These are phyloP conservation scores for Sutorius australiensis DNA, from an alignment of 768 basidiomycete species.

Conservation along the genomic window DNA sequence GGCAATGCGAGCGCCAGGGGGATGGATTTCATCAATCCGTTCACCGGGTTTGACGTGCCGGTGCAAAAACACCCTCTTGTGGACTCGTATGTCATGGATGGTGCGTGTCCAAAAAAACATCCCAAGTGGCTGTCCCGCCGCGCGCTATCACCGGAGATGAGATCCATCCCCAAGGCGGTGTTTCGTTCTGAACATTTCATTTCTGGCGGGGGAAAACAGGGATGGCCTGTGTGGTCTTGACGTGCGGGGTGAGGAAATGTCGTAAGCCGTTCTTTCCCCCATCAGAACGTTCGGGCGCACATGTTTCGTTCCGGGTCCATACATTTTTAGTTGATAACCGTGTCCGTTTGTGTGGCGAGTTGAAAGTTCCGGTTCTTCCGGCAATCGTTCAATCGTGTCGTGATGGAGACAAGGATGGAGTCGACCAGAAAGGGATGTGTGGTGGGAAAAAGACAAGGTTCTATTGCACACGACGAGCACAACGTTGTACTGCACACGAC, in stretches of 20 bases:
- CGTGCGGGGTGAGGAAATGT: neutral
- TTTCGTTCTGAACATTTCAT: neutral
- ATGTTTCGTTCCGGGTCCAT: neutral
- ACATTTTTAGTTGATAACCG: neutral
- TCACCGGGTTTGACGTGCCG: neutral
- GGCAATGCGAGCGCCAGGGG: neutral
- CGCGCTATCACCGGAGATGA: constrained; percentile 3
- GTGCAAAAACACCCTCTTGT: neutral
- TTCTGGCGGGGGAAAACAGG: neutral
- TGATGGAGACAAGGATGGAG: too few species aligned
- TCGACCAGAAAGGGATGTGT: too few species aligned
- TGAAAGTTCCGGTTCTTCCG: too few species aligned
- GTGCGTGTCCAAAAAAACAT: neutral
- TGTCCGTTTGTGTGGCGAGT: neutral
- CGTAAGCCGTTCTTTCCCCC: neutral
- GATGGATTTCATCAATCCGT: neutral
- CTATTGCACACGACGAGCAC: too few species aligned
- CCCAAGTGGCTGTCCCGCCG: neutral
- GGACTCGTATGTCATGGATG: neutral
- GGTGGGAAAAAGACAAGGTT: too few species aligned
- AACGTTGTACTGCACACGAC: too few species aligned
- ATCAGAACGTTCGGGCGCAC: neutral
- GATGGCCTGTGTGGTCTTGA: neutral
- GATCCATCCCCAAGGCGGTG: neutral
- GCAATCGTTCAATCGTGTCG: too few species aligned